Conservation (phyloP, 768 basidiomycete species). For the Suillus variegatus region DNA sequence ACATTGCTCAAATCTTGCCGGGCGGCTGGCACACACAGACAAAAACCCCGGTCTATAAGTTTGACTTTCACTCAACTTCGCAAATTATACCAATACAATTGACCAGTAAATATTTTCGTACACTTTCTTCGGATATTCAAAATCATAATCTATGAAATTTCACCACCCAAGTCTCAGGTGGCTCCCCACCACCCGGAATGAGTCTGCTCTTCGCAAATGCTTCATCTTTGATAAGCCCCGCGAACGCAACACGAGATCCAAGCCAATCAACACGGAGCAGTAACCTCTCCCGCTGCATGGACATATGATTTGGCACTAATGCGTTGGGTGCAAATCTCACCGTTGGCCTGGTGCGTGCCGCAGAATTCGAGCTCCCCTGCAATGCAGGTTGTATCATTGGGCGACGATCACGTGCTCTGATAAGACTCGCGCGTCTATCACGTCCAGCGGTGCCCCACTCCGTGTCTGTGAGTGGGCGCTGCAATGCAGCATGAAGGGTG, state of each 20-base stretch:
- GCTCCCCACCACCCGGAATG: constrained; percentile 5
- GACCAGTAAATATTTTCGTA: background rate
- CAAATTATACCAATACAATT: background rate
- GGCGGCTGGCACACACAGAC: too few species aligned
- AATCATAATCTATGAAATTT: constrained; percentile 2
- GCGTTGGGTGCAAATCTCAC: background rate
- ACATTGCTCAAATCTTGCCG: too few species aligned
- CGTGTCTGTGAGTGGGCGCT: constrained; percentile 4
- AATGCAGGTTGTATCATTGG: background rate
- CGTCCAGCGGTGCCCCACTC: constrained; percentile 11
- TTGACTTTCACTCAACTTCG: background rate
- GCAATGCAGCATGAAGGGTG: constrained; percentile 7
- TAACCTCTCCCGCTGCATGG: background rate
- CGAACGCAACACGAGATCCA: constrained; percentile 6
- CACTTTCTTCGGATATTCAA: background rate
- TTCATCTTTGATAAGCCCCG: constrained; percentile 9
- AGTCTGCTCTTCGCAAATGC: constrained; percentile 11
- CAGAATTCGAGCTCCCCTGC: background rate
- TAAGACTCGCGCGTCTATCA: background rate
- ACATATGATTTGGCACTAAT: background rate
- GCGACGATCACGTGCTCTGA: constrained; percentile 7
- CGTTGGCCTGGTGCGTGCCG: background rate
- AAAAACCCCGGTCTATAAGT: too few species aligned
- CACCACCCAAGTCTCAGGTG: constrained; percentile 13
- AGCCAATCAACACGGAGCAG: constrained; percentile 14